Conservation (phyloP, 2,329 filamentous ascomycete species). For the Cytospora piceae region DNA sequence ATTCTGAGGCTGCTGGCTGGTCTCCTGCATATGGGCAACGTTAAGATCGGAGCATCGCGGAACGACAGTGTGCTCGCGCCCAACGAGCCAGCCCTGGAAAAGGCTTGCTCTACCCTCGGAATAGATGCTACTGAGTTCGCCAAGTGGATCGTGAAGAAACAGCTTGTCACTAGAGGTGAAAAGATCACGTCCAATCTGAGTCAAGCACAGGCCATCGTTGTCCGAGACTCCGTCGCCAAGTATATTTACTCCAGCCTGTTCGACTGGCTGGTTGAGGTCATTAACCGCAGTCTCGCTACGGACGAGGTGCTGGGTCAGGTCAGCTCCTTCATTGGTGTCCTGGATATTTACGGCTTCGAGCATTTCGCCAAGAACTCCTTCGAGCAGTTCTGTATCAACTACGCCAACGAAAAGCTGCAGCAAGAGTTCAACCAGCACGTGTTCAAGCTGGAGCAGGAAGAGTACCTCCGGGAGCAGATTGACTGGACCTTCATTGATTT, state of each 20-base stretch:
- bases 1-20: constrained; percentile 92
- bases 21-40: constrained; percentile 90
- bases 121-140: constrained; percentile 86
- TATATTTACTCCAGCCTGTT: constrained; percentile 98
- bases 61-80: constrained; percentile 84
- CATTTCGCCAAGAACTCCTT: constrained; percentile 99
- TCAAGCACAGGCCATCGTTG: constrained; percentile 89
- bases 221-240: constrained; percentile 96
- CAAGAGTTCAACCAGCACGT: constrained; percentile 99
- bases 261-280: constrained; percentile 98
- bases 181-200: constrained; percentile 97
- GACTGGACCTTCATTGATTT: constrained; percentile 99
- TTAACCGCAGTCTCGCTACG: constrained; percentile 88
- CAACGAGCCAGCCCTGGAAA: constrained; percentile 78
- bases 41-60: constrained; percentile 90
- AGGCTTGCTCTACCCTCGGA: constrained; percentile 82
- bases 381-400: constrained; percentile 99
- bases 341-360: constrained; percentile 99
- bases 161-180: constrained; percentile 92
- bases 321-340: constrained; percentile 90
- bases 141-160: constrained; percentile 99
- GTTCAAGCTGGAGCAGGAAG: constrained; percentile 98
- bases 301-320: constrained; percentile 84
- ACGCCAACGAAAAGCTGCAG: constrained; percentile 98
- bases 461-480: constrained; percentile 94